These are phyloP conservation scores for Cladosporium cucumerinum DNA, from an alignment of 2,329 filamentous ascomycete species.

Conservation along the genomic window DNA sequence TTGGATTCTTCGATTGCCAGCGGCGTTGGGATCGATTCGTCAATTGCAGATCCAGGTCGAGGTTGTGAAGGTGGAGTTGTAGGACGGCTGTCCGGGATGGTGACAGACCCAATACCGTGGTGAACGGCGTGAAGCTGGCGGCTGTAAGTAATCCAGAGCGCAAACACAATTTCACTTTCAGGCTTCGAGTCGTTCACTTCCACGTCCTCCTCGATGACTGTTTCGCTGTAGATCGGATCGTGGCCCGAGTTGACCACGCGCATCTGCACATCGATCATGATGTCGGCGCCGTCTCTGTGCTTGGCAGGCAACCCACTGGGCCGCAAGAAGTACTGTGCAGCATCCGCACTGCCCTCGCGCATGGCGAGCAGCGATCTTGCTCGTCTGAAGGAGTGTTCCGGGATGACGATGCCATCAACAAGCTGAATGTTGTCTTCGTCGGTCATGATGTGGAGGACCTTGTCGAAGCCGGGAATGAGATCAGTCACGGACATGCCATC, in stretches of 20 bases:
- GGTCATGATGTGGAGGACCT: slow-evolving; percentile 73
- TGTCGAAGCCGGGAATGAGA: slow-evolving; percentile 83
- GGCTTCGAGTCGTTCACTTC: slow-evolving; percentile 49
- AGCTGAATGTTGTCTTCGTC: slow-evolving; percentile 82
- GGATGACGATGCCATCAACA: slow-evolving; percentile 91
- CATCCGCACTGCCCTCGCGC: slow-evolving; percentile 75
- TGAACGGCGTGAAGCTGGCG: slow-evolving; percentile 79
- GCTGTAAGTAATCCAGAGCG: slow-evolving; percentile 96
- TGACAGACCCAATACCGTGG: slow-evolving; percentile 58
- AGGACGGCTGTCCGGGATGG: slow-evolving; percentile 60
- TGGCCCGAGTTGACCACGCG: slow-evolving; percentile 89
- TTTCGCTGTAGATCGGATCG: slow-evolving; percentile 55
- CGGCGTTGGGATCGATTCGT: slow-evolving; percentile 28
- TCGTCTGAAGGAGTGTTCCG: slow-evolving; percentile 90
- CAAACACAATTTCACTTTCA: slow-evolving; percentile 79
- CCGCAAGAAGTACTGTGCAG: slow-evolving; percentile 71
- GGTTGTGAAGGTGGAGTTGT: slow-evolving; percentile 74
- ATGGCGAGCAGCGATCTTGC: slow-evolving; percentile 81
- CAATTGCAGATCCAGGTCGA: slow-evolving; percentile 21
- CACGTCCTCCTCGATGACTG: slow-evolving; percentile 63
- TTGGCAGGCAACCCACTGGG: slow-evolving; percentile 80
- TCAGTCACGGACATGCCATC: slow-evolving; percentile 76
- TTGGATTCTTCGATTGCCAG: slow-evolving; percentile 33
- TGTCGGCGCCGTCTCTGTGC: slow-evolving; percentile 85
- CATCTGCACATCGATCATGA: slow-evolving; percentile 95